Percentiles rank a stretch among this genome's conserved stretches.
Conservation (phyloP, 257 asterid species). For the Cinchona pubescens region DNA sequence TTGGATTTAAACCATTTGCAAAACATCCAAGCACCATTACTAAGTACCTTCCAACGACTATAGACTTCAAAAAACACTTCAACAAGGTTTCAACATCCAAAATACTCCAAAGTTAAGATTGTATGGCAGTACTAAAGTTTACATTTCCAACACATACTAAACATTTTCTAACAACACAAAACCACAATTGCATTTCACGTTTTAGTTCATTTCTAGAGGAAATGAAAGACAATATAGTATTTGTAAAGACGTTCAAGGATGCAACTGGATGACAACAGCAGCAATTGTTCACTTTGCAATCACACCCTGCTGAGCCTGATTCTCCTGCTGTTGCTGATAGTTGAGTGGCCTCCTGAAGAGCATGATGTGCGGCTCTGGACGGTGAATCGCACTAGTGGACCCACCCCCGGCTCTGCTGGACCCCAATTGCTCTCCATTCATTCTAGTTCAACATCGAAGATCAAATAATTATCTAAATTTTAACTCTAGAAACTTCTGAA, state of each 20-base stretch:
- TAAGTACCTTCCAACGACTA: neutral
- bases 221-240: conserved; percentile 17
- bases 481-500: neutral
- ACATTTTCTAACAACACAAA: neutral
- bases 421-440: conserved; percentile 95
- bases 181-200: conserved; percentile 8
- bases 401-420: conserved; percentile 98
- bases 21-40: neutral
- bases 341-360: conserved; percentile 92
- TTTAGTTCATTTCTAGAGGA: conserved; percentile 31
- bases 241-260: neutral
- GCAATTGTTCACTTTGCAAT: conserved; percentile 39
- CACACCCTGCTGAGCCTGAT: conserved; percentile 42
- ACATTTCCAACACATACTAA: neutral
- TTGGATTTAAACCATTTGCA: neutral
- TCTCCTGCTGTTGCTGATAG: conserved; percentile 83
- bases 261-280: neutral
- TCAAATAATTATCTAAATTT: neutral
- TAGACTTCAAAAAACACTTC: neutral
- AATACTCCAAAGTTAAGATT: neutral
- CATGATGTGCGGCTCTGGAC: conserved; percentile 98
- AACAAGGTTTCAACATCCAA: neutral
- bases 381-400: conserved; percentile 91
- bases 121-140: conserved; percentile 1
- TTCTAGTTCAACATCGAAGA: conserved; percentile 34